phyloP scores from a whole-genome alignment of 768 basidiomycete genomes.

The Boletus rubroflammeus region DNA sequence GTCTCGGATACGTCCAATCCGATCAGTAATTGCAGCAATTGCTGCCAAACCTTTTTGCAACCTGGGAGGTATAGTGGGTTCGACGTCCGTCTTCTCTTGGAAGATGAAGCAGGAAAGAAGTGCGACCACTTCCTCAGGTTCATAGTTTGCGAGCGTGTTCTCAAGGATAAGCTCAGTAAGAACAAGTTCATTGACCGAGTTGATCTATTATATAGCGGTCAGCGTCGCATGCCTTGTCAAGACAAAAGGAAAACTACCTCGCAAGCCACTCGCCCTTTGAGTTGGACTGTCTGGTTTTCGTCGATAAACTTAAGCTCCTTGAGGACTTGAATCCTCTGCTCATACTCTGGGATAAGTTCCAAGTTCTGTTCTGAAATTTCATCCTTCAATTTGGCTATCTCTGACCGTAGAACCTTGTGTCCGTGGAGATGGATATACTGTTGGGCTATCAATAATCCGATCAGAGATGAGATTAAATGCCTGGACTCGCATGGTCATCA shows the following conservation, averaged over 20 bases:
- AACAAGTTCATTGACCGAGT: constrained; percentile 95
- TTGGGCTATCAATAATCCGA: constrained; percentile 7
- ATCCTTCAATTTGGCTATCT: constrained; percentile 74
- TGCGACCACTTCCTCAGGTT: constrained; percentile 95
- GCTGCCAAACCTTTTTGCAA: constrained; percentile 77
- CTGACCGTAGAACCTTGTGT: constrained; percentile 67
- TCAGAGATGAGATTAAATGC: background rate
- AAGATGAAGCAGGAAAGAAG: constrained; percentile 96
- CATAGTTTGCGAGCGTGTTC: constrained; percentile 86
- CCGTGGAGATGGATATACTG: constrained; percentile 79
- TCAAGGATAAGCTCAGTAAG: constrained; percentile 96
- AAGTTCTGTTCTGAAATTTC: constrained; percentile 95
- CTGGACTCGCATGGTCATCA: constrained; percentile 62
- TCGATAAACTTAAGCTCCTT: constrained; percentile 92
- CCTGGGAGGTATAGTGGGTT: constrained; percentile 76
- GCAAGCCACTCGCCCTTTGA: constrained; percentile 97
- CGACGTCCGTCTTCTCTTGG: constrained; percentile 94
- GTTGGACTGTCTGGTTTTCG: constrained; percentile 89
- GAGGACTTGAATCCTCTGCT: constrained; percentile 87
- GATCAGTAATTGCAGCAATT: constrained; percentile 73
- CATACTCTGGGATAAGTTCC: constrained; percentile 95
- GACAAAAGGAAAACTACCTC: constrained; percentile 53
- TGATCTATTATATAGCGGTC: constrained; percentile 60
- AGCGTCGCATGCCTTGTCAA: background rate
- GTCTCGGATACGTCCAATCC: constrained; percentile 79